phyloP scores from a whole-genome alignment of 2,329 filamentous ascomycete species.

The Fusarium pseudograminearum region DNA sequence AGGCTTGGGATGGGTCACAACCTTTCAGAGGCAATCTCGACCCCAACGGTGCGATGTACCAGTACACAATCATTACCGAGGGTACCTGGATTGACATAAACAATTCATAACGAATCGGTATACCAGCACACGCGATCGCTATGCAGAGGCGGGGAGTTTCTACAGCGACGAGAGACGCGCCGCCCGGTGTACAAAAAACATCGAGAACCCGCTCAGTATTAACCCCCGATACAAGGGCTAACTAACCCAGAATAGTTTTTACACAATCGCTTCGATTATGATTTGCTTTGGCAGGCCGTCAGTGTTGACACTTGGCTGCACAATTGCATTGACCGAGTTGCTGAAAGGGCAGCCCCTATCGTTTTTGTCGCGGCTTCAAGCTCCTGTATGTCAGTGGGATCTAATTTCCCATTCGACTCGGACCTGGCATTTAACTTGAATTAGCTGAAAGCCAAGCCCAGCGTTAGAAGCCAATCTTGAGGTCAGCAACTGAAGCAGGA shows the following conservation, averaged over 20 bases:
- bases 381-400: not conserved
- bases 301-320: not conserved
- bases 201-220: not conserved
- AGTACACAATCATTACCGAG: not conserved
- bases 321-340: not conserved
- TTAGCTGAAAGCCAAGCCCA: not conserved
- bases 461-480: not conserved
- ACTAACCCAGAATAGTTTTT: not conserved
- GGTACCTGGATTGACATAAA: not conserved
- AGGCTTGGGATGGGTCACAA: not conserved
- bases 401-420: slow-evolving; percentile 1
- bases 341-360: not conserved
- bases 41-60: not conserved
- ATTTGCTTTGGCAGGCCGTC: not conserved
- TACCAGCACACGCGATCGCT: not conserved
- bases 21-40: not conserved
- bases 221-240: not conserved
- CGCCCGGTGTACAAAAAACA: not conserved
- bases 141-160: slow-evolving; percentile 5
- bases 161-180: slow-evolving; percentile 6
- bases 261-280: not conserved
- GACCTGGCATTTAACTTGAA: not conserved
- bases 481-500: not conserved
- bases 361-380: not conserved
- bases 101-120: not conserved